Conservation (phyloP, 352 stramenopile genomes). For the Pythium brachiatum region DNA sequence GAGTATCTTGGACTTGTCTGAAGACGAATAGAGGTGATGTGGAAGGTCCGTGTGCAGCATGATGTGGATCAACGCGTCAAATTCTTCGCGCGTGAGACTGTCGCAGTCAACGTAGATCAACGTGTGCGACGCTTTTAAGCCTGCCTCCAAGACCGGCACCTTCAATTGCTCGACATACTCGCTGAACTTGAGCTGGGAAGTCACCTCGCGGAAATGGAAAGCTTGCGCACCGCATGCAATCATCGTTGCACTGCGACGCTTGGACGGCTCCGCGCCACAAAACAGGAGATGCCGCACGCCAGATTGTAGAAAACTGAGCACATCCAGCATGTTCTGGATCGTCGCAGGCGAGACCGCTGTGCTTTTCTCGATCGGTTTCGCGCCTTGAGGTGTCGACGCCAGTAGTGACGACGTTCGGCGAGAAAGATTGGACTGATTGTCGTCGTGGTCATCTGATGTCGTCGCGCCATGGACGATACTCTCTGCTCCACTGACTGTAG, state of each 20-base stretch:
- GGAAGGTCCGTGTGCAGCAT: slow-evolving; percentile 45
- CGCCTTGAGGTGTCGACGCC: slow-evolving; percentile 8
- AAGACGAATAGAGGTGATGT: slow-evolving; percentile 39
- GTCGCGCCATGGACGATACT: not conserved
- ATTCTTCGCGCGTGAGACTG: slow-evolving; percentile 36
- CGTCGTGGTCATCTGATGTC: not conserved
- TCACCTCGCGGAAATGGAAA: slow-evolving; percentile 53
- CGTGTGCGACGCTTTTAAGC: slow-evolving; percentile 44
- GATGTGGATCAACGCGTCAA: slow-evolving; percentile 38
- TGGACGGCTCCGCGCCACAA: slow-evolving; percentile 38
- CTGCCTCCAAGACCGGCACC: slow-evolving; percentile 39
- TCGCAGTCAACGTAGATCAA: slow-evolving; percentile 59
- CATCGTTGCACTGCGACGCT: slow-evolving; percentile 40
- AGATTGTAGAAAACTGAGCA: slow-evolving; percentile 49
- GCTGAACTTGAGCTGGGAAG: slow-evolving; percentile 22
- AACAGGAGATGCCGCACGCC: slow-evolving; percentile 40
- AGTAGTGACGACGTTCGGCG: not conserved
- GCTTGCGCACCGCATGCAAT: slow-evolving; percentile 50
- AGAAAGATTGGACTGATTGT: not conserved
- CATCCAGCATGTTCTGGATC: slow-evolving; percentile 48
- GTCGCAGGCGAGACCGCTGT: slow-evolving; percentile 28
- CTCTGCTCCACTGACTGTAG: not conserved
- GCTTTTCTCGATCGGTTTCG: slow-evolving; percentile 29
- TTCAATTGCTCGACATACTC: slow-evolving; percentile 57
- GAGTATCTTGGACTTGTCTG: slow-evolving; percentile 50